Evolutionary conservation across 2,329 filamentous ascomycete genomes (phyloP), one percentile per base, ranked within the genome.

Genomic region (Orbilia blumenaviensis): DNA sequence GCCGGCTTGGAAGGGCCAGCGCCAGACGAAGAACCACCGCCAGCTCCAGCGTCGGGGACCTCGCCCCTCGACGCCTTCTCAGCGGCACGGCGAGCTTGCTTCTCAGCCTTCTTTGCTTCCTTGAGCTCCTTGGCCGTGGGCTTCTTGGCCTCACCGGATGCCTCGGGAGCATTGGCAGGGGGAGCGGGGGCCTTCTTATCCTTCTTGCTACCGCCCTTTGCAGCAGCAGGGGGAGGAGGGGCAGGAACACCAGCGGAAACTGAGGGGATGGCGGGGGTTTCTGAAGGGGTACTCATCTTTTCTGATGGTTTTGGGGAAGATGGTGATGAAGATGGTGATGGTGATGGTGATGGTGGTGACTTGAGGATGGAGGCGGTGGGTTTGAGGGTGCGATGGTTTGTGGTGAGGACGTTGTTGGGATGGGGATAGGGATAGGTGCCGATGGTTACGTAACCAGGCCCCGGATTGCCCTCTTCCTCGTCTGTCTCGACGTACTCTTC

Each of bases 71-170:
- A 85, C 29, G 85, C 85, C 82, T 90, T 92, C 80, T 87, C 88
- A 81, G 89, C 89, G 56, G 91, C 92, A 84, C 94, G 88, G 77
- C 92, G 87, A 52, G 93, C 93, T 62, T 92, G 91, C 85, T 97
- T 98, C 82, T 97, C 94, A 32, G 92, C 94, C 83, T 97, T 94
- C 77, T 91, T 91, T 82, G 89, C 90, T 81, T 94, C 94, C 84
- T 98, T 98, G 81, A 96, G 82, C 83, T 96, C 91, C 18, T 92
- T 93, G 36, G 87, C 87, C 1, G 91, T 89, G 32, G 92, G 85
- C 82, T 92, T 91, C 80, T 83, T 80, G n/a, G n/a, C n/a, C 18
- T 56, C 52, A 56, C 52, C 52, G 3, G 52, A 1, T 3, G 32
- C 79, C 14, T 83, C 82, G 3, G 82, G 64, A 3, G 81, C 62